Percentiles rank a stretch among this genome's conserved stretches.
Conservation (phyloP, 2,329 filamentous ascomycete genomes). For the Cladorrhinum sp. region DNA sequence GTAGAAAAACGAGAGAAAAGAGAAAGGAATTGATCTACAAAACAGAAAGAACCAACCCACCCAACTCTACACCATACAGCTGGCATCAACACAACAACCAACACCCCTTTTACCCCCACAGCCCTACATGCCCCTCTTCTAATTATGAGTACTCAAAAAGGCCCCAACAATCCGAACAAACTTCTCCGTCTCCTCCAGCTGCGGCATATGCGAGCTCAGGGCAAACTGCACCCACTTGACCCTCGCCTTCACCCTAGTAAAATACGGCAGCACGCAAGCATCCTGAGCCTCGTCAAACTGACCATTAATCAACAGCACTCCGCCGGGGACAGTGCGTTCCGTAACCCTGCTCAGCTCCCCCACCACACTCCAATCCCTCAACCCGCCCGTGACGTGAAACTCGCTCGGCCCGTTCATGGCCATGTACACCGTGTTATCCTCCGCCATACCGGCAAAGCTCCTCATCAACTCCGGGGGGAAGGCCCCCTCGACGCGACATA, state of each 20-base stretch:
- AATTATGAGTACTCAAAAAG: conserved; percentile 9
- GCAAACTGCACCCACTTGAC: conserved; percentile 21
- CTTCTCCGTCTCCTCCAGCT: conserved; percentile 17
- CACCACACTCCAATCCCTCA: conserved; percentile 12
- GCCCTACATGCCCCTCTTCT: no score
- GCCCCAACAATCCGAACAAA: conserved; percentile 12
- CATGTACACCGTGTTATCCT: conserved; percentile 18
- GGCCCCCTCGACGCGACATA: conserved; percentile 25
- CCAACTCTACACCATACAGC: neutral
- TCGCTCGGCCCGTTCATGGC: conserved; percentile 15
- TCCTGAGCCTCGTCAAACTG: conserved; percentile 18
- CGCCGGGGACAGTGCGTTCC: conserved; percentile 11
- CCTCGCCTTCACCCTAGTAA: conserved; percentile 4
- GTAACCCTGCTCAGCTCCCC: conserved; percentile 7
- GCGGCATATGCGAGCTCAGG: conserved; percentile 15
- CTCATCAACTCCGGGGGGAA: conserved; percentile 15
- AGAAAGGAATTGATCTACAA: neutral
- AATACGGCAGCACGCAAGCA: conserved; percentile 12
- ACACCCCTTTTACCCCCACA: neutral
- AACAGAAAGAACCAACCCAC: neutral
- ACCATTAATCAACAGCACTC: conserved; percentile 17
- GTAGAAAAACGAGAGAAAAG: no score
- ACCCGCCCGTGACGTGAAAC: conserved; percentile 1
- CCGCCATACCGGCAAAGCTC: conserved; percentile 12
- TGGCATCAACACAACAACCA: neutral